phyloP scores from a whole-genome alignment of 805 yeast species.

The Lipomyces anomalus region DNA sequence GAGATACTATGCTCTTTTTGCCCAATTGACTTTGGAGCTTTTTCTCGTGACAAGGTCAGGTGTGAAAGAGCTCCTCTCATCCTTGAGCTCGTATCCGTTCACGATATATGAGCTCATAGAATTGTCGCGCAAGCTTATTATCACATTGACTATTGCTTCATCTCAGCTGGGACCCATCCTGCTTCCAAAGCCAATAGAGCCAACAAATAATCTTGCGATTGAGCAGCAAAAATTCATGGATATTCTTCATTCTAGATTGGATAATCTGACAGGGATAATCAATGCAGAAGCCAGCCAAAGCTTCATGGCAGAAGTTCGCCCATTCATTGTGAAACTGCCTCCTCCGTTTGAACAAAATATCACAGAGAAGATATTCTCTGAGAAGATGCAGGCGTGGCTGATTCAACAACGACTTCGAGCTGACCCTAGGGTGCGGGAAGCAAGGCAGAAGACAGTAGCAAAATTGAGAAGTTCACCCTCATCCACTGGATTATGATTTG shows the following conservation, averaged over 20 bases:
- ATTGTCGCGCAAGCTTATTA: constrained; percentile 22
- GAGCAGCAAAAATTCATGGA: constrained; percentile 9
- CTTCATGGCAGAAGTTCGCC: constrained; percentile 10
- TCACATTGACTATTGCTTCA: constrained; percentile 23
- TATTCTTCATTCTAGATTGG: constrained; percentile 2
- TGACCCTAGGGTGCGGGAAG: constrained; percentile 11
- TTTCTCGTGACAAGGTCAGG: constrained; percentile 25
- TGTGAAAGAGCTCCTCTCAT: constrained; percentile 6
- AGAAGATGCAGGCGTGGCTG: constrained; percentile 14
- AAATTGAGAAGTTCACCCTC: too few species aligned
- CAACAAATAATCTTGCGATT: constrained; percentile 1
- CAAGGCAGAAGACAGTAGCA: constrained; percentile 1
- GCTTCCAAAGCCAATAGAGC: constrained; percentile 3
- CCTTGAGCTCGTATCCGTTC: constrained; percentile 17
- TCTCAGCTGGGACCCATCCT: constrained; percentile 25
- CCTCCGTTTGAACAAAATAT: constrained; percentile 6
- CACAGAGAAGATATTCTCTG: constrained; percentile 20
- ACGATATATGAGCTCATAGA: constrained; percentile 18
- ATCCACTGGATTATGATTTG: too few species aligned
- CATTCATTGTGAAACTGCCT: constrained; percentile 6
- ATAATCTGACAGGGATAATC: constrained; percentile 1
- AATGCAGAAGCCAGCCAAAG: constrained; percentile 4
- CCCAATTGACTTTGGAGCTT: constrained; percentile 24
- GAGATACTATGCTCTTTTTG: constrained; percentile 25
- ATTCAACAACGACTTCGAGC: constrained; percentile 7